Percentiles rank a stretch among this genome's conserved stretches.
Evolutionary conservation across 1,284 basidiomycete genomes (phyloP).

Genomic region (Cryptococcus depauperatus): DNA sequence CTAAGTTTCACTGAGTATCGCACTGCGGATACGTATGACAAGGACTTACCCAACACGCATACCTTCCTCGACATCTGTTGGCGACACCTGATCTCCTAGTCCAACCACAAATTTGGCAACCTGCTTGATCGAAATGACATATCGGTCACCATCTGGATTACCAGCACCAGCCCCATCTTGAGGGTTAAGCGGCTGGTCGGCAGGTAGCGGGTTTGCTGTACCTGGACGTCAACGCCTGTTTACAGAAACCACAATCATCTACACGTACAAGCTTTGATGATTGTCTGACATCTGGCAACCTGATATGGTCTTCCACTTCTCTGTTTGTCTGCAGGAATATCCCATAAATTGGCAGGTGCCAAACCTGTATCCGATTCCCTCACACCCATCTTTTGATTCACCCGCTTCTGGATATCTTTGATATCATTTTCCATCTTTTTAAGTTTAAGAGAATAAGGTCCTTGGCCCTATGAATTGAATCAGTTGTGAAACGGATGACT

Average conservation of each 20-base stretch:
- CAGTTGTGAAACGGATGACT: slow-evolving; percentile 2
- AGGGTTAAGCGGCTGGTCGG: slow-evolving; percentile 39
- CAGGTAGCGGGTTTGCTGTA: slow-evolving; percentile 59
- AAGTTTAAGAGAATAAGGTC: slow-evolving; percentile 82
- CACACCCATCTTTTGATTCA: slow-evolving; percentile 96
- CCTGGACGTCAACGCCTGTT: slow-evolving; percentile 1
- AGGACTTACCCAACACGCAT: slow-evolving; percentile 89
- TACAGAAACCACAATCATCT: not conserved
- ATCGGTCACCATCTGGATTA: slow-evolving; percentile 81
- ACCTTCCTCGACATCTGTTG: slow-evolving; percentile 98
- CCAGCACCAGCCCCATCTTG: slow-evolving; percentile 45
- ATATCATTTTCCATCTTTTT: slow-evolving; percentile 90
- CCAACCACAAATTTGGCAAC: slow-evolving; percentile 99
- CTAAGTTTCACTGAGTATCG: slow-evolving; percentile 32
- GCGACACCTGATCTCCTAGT: slow-evolving; percentile 88
- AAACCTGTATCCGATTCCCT: slow-evolving; percentile 98
- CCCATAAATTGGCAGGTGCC: slow-evolving; percentile 94
- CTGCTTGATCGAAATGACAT: slow-evolving; percentile 99
- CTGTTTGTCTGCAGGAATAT: slow-evolving; percentile 69
- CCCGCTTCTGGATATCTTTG: slow-evolving; percentile 92
- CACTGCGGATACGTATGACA: too few relatives aligned
- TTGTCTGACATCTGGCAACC: slow-evolving; percentile 97
- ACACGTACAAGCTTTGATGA: slow-evolving; percentile 62
- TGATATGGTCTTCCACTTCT: slow-evolving; percentile 87
- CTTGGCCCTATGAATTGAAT: slow-evolving; percentile 68